phyloP scores from a whole-genome alignment of 306 rosid genomes.

The Prosopis cineraria region DNA sequence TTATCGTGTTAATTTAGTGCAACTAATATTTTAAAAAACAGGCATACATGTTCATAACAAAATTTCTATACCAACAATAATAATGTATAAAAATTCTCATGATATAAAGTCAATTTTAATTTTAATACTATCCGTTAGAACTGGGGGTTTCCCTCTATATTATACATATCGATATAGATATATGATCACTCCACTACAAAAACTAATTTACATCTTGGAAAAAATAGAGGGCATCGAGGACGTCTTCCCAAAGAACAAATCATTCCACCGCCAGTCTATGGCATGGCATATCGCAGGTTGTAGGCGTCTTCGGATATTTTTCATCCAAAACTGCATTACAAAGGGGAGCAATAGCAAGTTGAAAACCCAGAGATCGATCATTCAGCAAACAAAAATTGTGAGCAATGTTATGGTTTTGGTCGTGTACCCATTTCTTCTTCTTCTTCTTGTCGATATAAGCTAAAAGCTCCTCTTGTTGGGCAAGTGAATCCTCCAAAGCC shows the following conservation, averaged over 20 bases:
- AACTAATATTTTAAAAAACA: neutral
- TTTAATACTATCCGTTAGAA: neutral
- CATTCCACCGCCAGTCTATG: slow-evolving; percentile 12
- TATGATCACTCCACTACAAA: neutral
- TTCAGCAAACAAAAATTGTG: neutral
- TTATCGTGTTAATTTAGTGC: neutral
- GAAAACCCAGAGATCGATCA: neutral
- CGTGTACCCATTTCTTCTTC: slow-evolving; percentile 68
- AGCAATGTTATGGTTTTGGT: slow-evolving; percentile 1
- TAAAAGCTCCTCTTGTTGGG: slow-evolving; percentile 63
- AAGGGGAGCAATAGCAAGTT: neutral
- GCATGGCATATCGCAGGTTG: neutral
- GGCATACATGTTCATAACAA: neutral
- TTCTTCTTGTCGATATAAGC: slow-evolving; percentile 72
- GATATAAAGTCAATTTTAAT: neutral
- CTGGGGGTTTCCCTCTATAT: neutral
- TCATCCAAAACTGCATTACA: slow-evolving; percentile 66
- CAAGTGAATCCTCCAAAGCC: slow-evolving; percentile 81
- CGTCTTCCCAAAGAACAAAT: neutral
- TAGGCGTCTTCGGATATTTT: neutral
- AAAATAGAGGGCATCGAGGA: neutral
- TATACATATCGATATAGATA: neutral
- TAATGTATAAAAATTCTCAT: neutral
- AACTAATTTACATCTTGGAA: neutral
- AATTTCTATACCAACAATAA: neutral